Evolutionary conservation across 805 yeast species (phyloP), one percentile per base, ranked within the genome.

Genomic region (Kodamaea jinghongensis): DNA sequence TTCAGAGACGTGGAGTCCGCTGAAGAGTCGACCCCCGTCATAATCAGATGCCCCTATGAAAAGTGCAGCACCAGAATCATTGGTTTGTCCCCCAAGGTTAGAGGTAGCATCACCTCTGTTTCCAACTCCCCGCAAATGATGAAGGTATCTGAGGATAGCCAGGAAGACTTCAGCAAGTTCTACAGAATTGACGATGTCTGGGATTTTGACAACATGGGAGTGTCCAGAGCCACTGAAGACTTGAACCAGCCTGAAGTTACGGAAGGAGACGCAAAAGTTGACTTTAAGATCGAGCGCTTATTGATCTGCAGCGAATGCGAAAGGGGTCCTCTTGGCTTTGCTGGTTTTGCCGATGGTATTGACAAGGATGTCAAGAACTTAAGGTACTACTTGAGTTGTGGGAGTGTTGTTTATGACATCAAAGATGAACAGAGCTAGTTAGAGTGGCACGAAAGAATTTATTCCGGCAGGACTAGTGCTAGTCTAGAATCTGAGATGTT

Each of bases 161-260:
- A 4, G 11, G 23, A 33, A 17, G 44, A 43, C 4, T 36, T 45
- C 2, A 29, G 20, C 13, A 13, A 17, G 4, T 81, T 78, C 51
- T 65, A 70, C 31, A 51, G 63, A 20, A 63, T 82, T 1, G 51
- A 61, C 2, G 86, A 83, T 50, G 78, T 81, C 38, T 85, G 93
- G 93, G 85, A 78, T 46, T 85, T 85, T 50, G 90, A 85, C 46
- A 85, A 85, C 51, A 75, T 85, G 33, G 90, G 88, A 1, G 91
- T 85, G 2, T 82, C 89, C 1, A 71, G 71, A 42, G 63, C 70
- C 1, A 36, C 67, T 1, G 53, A 52, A 6, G 53, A 49, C 29
- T 56, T 55, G 34, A 46, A 51, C 4, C 60, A 58, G 14, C 64
- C 63, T 8, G 29, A 9, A 15, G 28, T 32, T 12, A 15, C 28